These are phyloP conservation scores for Starmerella khaoyaiensis DNA, from an alignment of 805 yeast species.

Conservation along the genomic window DNA sequence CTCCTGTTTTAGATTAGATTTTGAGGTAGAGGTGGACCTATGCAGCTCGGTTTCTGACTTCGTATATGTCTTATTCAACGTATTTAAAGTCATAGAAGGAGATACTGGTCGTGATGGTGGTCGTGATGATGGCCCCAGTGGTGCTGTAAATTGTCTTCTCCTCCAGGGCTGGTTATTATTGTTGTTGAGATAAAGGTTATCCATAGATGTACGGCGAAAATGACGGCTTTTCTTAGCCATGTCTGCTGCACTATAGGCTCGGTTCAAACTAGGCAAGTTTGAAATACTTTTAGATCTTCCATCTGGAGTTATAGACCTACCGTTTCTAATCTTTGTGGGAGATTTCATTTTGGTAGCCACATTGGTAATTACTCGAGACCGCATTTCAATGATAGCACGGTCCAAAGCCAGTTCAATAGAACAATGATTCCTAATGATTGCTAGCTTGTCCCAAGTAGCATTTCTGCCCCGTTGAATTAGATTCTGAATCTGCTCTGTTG, in stretches of 20 bases:
- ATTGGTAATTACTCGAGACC: constrained; percentile 33
- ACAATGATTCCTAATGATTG: constrained; percentile 78
- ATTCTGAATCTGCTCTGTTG: constrained; percentile 57
- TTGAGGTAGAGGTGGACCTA: neutral
- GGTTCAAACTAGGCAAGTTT: too few species aligned
- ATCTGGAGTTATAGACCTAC: too few species aligned
- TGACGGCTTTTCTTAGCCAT: too few species aligned
- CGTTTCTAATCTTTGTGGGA: too few species aligned
- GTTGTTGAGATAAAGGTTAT: too few species aligned
- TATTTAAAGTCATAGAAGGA: neutral
- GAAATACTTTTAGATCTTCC: neutral
- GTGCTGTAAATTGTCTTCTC: neutral
- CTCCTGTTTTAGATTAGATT: neutral
- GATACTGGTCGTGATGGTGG: neutral
- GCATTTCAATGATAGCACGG: constrained; percentile 52
- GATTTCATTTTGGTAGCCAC: too few species aligned
- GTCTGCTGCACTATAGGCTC: too few species aligned
- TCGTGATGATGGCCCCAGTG: neutral
- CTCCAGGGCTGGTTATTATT: too few species aligned
- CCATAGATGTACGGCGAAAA: too few species aligned
- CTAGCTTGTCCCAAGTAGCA: constrained; percentile 87
- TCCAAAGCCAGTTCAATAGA: constrained; percentile 81
- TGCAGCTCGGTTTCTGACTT: neutral
- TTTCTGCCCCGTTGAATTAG: constrained; percentile 71
- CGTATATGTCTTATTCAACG: neutral